These are phyloP conservation scores for Pichia sp. DNA, from an alignment of 1,139 yeast species.

Conservation along the genomic window DNA sequence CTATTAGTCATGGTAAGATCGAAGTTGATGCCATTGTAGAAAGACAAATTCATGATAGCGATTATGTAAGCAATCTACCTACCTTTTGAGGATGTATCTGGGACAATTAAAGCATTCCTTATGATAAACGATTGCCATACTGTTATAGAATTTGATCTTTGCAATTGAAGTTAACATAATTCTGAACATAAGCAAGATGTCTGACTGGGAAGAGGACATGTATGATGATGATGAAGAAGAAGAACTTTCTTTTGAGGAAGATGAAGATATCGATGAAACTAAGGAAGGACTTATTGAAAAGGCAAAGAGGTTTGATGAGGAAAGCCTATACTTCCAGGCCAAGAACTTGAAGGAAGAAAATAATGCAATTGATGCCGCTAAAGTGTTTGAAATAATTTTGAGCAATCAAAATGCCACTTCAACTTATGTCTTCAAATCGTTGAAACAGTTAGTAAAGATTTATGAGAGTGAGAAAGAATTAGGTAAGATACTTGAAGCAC, in stretches of 20 bases:
- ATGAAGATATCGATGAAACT: slow-evolving; percentile 20
- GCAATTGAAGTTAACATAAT: neutral
- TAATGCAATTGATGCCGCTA: slow-evolving; percentile 45
- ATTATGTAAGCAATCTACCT: too few species aligned
- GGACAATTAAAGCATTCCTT: too few species aligned
- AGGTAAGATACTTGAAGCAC: slow-evolving; percentile 35
- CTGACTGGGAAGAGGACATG: slow-evolving; percentile 35
- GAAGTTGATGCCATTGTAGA: too few species aligned
- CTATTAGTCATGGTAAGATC: too few species aligned
- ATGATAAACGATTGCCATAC: too few species aligned
- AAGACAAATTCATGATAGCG: too few species aligned
- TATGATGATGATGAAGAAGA: slow-evolving; percentile 33
- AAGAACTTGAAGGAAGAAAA: slow-evolving; percentile 46
- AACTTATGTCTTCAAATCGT: slow-evolving; percentile 54
- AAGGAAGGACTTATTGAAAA: slow-evolving; percentile 13
- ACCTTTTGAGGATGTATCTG: too few species aligned
- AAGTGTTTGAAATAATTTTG: slow-evolving; percentile 39
- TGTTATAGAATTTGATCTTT: too few species aligned
- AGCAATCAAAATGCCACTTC: slow-evolving; percentile 25
- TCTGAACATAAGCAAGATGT: slow-evolving; percentile 25
- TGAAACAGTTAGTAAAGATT: slow-evolving; percentile 63
- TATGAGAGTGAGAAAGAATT: slow-evolving; percentile 36
- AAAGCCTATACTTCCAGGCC: slow-evolving; percentile 31
- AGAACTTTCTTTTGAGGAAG: slow-evolving; percentile 31
- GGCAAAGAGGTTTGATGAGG: slow-evolving; percentile 15